Base-by-base conservation (phyloP, 805 yeast species). In the Candida ovalis region DNA sequence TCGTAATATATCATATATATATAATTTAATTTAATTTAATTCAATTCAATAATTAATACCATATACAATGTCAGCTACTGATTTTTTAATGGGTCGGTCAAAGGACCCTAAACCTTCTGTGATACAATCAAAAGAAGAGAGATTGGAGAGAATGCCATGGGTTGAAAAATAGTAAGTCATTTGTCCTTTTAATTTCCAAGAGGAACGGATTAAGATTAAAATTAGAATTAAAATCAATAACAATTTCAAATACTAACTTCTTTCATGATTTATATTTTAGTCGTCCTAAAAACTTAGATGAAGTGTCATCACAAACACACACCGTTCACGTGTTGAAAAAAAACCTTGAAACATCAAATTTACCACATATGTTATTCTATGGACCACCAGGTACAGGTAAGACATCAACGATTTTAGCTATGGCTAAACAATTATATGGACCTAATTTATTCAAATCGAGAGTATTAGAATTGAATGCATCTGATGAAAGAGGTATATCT, bases 321-420 rank as follows among this genome's bases (percentile, higher is more conserved):
- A 90, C 98, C 0, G 88, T 92, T 10, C 79, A 77, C 19, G 92
- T 94, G 27, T 72, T 94, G 51, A 85, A 86, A 64, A 82, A 83
- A 61, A 86, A 96, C 1, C 66, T 94, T 18, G 75, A 80, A 48
- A 79, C 92, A 12, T 86, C 91, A 25, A 94, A 92, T 63, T 70
- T 88, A 47, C 97, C 98, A 3, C 96, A 88, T 64, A 85, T 88
- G 94, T 68, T 88, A 35, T 88, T 88, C 69, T 89, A 88, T 62
- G 96, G 96, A 0, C 96, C 96, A 1, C 96, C 96, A 42, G 96
- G 96, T 18, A 88, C 96, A 0, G 96, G 96, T 53, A 88, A 88
- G 60, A 88, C 96, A 0, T 88, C 96, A 2, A 89, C 96, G 0
- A 84, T 88, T 27, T 70, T 89, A 47, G 96, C 96, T 2, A 70